Percentiles rank a stretch among this genome's conserved stretches.
These are phyloP conservation scores for Blastobotrys robertii DNA, from an alignment of 805 yeast genomes.

Conservation along the genomic window DNA sequence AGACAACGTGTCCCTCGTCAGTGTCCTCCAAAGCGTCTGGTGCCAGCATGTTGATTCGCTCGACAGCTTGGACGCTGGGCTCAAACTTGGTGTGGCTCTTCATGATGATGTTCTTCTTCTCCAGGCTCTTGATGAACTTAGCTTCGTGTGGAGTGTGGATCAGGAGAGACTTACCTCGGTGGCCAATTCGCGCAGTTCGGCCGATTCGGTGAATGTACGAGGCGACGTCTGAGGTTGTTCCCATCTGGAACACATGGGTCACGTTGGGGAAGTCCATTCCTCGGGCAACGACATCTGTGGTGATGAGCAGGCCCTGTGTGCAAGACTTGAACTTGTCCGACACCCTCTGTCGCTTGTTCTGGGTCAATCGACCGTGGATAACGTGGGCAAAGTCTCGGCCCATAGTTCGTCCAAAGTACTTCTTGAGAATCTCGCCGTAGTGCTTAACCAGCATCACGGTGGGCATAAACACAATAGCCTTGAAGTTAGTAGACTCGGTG, in stretches of 20 bases:
- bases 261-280: slow-evolving; percentile 94
- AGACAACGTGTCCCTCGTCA: slow-evolving; percentile 2
- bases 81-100: slow-evolving; percentile 1
- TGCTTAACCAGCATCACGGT: slow-evolving; percentile 62
- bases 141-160: slow-evolving; percentile 49
- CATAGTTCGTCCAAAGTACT: not conserved
- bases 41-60: not conserved
- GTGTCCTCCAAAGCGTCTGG: not conserved
- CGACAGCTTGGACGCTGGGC: not conserved
- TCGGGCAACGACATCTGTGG: slow-evolving; percentile 92
- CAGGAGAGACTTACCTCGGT: slow-evolving; percentile 58
- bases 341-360: slow-evolving; percentile 52
- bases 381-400: slow-evolving; percentile 10
- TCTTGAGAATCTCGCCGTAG: slow-evolving; percentile 34
- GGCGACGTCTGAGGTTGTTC: slow-evolving; percentile 64
- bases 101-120: slow-evolving; percentile 3
- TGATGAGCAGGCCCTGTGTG: slow-evolving; percentile 51
- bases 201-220: slow-evolving; percentile 90
- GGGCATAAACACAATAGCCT: slow-evolving; percentile 76
- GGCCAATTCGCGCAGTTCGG: slow-evolving; percentile 91
- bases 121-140: slow-evolving; percentile 36
- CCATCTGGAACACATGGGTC: slow-evolving; percentile 73
- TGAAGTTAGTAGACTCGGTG: slow-evolving; percentile 35
- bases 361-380: slow-evolving; percentile 69
- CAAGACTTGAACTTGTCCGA: slow-evolving; percentile 44